Base-by-base conservation (phyloP, 1,284 basidiomycete species). In the Heterobasidion annosum region DNA sequence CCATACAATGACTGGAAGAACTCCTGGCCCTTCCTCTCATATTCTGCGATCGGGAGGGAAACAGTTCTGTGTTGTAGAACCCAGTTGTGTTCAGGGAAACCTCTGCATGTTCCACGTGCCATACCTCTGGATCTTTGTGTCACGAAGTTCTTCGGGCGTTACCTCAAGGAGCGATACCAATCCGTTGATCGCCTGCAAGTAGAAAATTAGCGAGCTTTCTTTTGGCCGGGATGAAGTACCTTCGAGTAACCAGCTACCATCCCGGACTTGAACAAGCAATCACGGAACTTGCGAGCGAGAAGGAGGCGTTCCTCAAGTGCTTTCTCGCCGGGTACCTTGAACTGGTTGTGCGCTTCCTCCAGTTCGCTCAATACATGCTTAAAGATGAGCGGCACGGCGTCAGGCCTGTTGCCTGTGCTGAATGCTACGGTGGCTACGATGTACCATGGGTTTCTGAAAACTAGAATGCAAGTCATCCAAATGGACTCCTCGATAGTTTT, bases 181-280 rank as follows among this genome's bases (percentile, higher is more conserved):
- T 44, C 62, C 63, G 51, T 70, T 69, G 53, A 72, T 72, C 2
- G 66, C 58, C 69, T 70, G 43, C 25, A 3, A 35, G 13, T 16
- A 18, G 48, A 25, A 25, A 25, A 25, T 25, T 25, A 25, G 25
- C 25, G 25, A 25, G 25, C 25, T 25, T 25, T 25, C 25, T 25
- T 25, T 25, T 25, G 25, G 25, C 25, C 3, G 25, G 25, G 16
- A 32, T 47, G 5, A 15, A 53, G 32, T 9, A 65, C 81, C 68
- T 73, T 75, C 8, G 81, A 73, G 58, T 77, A 77, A 13, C 82
- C 82, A 56, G 70, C 70, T 16, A 77, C 72, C 58, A 80, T 62
- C 7, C 78, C 81, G 8, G 75, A 72, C 61, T 82, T 82, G 65
- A 84, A 76, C 7, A 84, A 57, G 0, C 75, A 75, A 56, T 84